Evolutionary conservation across 805 yeast species (phyloP).

Genomic region (Zygosaccharomyces gambellarensis): DNA sequence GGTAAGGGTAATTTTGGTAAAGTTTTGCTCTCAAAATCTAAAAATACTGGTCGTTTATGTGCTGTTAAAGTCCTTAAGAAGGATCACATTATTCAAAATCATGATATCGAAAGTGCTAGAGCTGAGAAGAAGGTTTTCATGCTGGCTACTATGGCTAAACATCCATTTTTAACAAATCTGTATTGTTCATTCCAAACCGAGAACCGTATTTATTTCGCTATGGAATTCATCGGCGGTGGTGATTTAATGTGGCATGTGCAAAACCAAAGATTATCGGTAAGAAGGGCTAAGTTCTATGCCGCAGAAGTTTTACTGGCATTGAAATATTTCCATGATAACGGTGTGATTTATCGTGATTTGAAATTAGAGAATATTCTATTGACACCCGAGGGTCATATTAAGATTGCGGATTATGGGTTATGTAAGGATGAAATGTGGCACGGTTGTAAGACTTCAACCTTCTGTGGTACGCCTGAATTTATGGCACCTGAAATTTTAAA

Average conservation of each 20-base stretch:
- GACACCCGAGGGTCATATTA: slow-evolving; percentile 88
- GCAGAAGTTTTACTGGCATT: slow-evolving; percentile 91
- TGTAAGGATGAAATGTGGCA: slow-evolving; percentile 92
- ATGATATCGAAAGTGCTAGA: slow-evolving; percentile 90
- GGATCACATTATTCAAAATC: slow-evolving; percentile 90
- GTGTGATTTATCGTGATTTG: slow-evolving; percentile 93
- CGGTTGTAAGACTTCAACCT: slow-evolving; percentile 83
- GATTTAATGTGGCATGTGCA: slow-evolving; percentile 99
- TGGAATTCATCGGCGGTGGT: slow-evolving; percentile 98
- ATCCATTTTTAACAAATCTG: slow-evolving; percentile 87
- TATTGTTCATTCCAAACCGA: slow-evolving; percentile 98
- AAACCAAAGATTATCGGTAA: slow-evolving; percentile 78
- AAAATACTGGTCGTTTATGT: slow-evolving; percentile 73
- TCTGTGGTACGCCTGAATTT: slow-evolving; percentile 98
- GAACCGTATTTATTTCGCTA: slow-evolving; percentile 92
- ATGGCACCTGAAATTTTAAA: slow-evolving; percentile 98
- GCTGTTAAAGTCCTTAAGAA: slow-evolving; percentile 96
- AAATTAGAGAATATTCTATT: slow-evolving; percentile 81
- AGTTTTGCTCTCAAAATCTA: slow-evolving; percentile 93
- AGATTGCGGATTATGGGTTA: slow-evolving; percentile 94
- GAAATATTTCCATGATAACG: slow-evolving; percentile 91
- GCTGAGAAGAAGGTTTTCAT: slow-evolving; percentile 91
- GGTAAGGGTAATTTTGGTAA: slow-evolving; percentile 99
- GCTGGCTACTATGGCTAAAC: slow-evolving; percentile 76
- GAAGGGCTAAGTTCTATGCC: slow-evolving; percentile 94